phyloP scores from a whole-genome alignment of 2,329 filamentous ascomycete genomes.

The Calonectria fujianensis region DNA sequence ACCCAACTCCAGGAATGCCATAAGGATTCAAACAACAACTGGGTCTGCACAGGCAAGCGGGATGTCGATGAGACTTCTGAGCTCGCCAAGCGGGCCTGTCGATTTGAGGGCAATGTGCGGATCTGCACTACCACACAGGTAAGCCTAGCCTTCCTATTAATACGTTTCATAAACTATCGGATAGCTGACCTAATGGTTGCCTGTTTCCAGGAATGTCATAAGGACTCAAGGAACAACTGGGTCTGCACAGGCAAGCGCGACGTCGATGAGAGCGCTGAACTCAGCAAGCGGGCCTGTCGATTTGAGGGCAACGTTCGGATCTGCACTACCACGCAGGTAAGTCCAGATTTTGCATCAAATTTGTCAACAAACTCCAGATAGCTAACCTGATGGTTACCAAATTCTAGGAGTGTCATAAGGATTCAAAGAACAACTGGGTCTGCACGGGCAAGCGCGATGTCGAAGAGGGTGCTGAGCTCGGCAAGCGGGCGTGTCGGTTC shows the following conservation, averaged over 20 bases:
- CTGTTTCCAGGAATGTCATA: too few species aligned
- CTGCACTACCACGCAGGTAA: background rate
- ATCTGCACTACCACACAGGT: background rate
- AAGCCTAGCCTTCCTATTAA: background rate
- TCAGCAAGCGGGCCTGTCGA: background rate
- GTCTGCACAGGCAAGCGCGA: background rate
- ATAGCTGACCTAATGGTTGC: too few species aligned
- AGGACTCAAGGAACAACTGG: too few species aligned
- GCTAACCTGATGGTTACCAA: too few species aligned
- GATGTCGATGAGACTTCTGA: too few species aligned
- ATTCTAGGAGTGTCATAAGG: too few species aligned
- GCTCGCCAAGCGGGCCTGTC: background rate
- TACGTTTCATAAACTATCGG: too few species aligned
- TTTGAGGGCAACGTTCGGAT: too few species aligned
- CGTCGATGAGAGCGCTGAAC: background rate
- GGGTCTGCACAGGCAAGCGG: background rate
- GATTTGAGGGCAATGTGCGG: background rate
- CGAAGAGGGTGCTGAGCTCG: rapidly evolving
- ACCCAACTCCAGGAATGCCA: too few species aligned
- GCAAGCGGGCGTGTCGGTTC: background rate
- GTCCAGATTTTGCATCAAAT: background rate
- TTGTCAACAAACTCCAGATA: background rate
- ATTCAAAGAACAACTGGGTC: too few species aligned
- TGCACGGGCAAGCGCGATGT: background rate
- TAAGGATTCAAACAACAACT: too few species aligned